Conservation (phyloP, 495 filamentous ascomycete species). For the Podospora appendiculata region DNA sequence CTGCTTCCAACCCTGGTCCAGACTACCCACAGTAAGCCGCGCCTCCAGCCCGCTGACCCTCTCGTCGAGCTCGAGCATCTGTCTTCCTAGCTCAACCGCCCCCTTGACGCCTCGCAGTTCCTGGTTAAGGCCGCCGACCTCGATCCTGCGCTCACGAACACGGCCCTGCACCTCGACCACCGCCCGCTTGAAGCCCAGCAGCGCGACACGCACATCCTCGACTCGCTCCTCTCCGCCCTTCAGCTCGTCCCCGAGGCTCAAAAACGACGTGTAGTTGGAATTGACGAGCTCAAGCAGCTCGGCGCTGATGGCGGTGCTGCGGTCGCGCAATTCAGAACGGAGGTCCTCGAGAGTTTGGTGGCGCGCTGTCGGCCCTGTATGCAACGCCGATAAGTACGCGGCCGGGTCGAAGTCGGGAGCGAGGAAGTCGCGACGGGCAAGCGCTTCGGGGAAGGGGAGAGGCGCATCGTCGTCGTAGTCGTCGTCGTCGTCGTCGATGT, state of each 20-base stretch:
- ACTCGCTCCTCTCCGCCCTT: conserved; percentile 85
- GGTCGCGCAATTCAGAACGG: conserved; percentile 70
- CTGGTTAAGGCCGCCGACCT: conserved; percentile 31
- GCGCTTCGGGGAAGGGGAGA: conserved; percentile 76
- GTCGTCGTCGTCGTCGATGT: conserved; percentile 41
- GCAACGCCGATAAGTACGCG: conserved; percentile 73
- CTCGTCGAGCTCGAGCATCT: conserved; percentile 63
- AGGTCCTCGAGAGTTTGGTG: conserved; percentile 96
- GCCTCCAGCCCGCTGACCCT: conserved; percentile 69
- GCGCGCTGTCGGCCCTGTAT: conserved; percentile 34
- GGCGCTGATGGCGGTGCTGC: conserved; percentile 64
- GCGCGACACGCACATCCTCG: conserved; percentile 81
- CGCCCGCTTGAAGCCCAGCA: conserved; percentile 77
- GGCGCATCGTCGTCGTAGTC: conserved; percentile 49
- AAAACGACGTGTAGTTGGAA: conserved; percentile 82
- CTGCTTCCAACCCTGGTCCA: conserved; percentile 16
- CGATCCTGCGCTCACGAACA: conserved; percentile 38
- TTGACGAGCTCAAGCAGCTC: conserved; percentile 94
- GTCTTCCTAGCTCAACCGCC: conserved; percentile 49
- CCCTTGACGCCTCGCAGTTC: conserved; percentile 33
- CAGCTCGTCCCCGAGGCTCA: conserved; percentile 73
- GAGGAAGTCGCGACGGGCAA: conserved; percentile 74
- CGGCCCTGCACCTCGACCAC: conserved; percentile 48
- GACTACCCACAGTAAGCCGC: conserved; percentile 43
- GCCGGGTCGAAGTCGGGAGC: conserved; percentile 70